Conservation (phyloP, 345 rosid species). For the Psidium guajava region DNA sequence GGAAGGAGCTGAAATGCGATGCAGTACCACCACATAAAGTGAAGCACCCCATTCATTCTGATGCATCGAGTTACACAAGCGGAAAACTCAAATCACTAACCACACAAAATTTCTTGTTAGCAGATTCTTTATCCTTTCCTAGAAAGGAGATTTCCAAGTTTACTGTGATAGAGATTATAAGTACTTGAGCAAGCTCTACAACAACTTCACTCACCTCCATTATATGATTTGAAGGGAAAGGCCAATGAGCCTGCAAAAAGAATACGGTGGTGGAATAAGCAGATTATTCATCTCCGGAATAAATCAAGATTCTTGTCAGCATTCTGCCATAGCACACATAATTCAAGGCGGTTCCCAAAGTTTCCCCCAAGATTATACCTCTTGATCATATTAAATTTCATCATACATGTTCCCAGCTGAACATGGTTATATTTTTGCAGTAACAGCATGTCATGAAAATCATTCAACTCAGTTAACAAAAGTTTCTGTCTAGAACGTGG, state of each 20-base stretch:
- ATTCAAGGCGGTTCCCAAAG: background rate
- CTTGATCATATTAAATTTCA: background rate
- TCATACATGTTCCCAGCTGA: background rate
- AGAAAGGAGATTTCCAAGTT: background rate
- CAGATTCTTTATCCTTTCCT: background rate
- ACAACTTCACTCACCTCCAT: conserved; percentile 52
- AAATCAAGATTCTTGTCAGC: background rate
- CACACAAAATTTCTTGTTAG: background rate
- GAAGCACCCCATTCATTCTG: background rate
- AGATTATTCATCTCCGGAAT: background rate
- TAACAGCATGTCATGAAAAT: background rate
- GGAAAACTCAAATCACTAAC: background rate
- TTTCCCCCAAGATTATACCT: background rate
- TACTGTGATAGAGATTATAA: background rate
- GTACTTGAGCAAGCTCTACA: background rate
- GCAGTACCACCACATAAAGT: background rate
- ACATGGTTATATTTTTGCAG: background rate
- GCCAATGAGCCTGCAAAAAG: conserved; percentile 75
- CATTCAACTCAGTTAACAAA: background rate
- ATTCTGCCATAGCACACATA: background rate
- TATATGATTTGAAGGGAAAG: conserved; percentile 63
- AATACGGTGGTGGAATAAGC: background rate
- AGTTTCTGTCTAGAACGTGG: background rate
- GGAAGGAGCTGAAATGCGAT: background rate
- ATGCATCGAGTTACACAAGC: background rate